phyloP scores from a whole-genome alignment of 1,139 yeast species.

The Wickerhamomyces sp. region DNA sequence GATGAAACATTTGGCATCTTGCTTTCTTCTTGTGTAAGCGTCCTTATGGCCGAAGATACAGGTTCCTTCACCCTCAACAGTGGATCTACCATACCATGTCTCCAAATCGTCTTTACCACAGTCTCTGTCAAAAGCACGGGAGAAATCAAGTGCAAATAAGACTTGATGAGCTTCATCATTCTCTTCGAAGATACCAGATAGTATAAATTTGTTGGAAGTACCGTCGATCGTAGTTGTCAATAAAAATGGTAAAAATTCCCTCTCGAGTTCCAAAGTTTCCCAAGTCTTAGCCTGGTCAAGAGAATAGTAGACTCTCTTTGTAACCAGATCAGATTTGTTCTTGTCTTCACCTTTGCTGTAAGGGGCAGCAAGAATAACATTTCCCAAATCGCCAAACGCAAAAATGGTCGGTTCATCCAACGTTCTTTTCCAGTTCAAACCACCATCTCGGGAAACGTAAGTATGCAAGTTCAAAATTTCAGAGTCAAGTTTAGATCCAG shows the following conservation, averaged over 20 bases:
- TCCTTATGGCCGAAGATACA: conserved; percentile 77
- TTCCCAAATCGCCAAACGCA: conserved; percentile 79
- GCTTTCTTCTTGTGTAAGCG: conserved; percentile 62
- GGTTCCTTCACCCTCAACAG: conserved; percentile 41
- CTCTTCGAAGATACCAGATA: conserved; percentile 41
- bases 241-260: conserved; percentile 37
- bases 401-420: conserved; percentile 51
- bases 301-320: conserved; percentile 45
- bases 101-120: conserved; percentile 63
- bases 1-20: conserved; percentile 63
- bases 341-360: conserved; percentile 24
- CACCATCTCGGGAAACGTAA: conserved; percentile 74
- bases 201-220: conserved; percentile 54
- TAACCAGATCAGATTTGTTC: conserved; percentile 18
- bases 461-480: conserved; percentile 36
- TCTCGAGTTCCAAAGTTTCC: conserved; percentile 47
- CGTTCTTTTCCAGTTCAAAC: conserved; percentile 60
- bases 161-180: conserved; percentile 18
- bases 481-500: conserved; percentile 34
- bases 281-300: conserved; percentile 73
- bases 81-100: conserved; percentile 55
- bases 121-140: conserved; percentile 48
- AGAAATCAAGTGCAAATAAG: conserved; percentile 50
- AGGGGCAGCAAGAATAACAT: conserved; percentile 61
- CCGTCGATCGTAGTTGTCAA: conserved; percentile 71